Base-by-base conservation (phyloP, 495 filamentous ascomycete species). In the Viridothelium virens region DNA sequence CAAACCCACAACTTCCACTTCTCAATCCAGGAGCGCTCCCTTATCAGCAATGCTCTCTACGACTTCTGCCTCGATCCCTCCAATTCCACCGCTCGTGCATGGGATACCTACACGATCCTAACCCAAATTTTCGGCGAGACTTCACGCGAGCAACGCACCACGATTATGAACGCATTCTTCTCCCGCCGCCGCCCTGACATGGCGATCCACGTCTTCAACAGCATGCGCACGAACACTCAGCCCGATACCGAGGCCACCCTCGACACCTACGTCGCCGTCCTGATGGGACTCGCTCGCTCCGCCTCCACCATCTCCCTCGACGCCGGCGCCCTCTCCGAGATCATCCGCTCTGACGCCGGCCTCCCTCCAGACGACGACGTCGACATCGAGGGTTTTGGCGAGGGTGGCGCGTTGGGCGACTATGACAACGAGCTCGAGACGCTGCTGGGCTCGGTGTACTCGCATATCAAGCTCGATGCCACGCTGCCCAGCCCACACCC, bases 381-480 rank as follows among this genome's bases (percentile, higher is more conserved):
- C 10, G 83, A 95, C 67, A 64, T 76, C 2, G 87, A 89, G 41
- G 84, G 83, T 47, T 77, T 96, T 38, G 81, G 86, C 65, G 82
- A 87, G 46, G 82, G 96, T 14, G 89, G 95, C 73, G 96, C 96
- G 71, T 91, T 94, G 84, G 81, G 96, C 61, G 96, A 96, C 75
- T 85, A 96, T 68, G 94, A 97, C 76, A 79, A 85, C 14, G 81
- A 84, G 53, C 80, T 97, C 41, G 87, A 95, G 67, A 59, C 53
- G 53, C 53, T 59, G 53, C 77, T 96, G 39, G 81, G 86, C 65
- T 82, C 87, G 46, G 82, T 96, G 16, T 89, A 95, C 73, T 96
- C 96, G 71, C 91, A 95, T 84, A 80, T 96, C 59, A 96, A 96
- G 76, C 85, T 97, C 68, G 94, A 97, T 76, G 78, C 85, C 9